Evolutionary conservation across 2,329 filamentous ascomycete genomes (phyloP).

Genomic region (Colletotrichum orbiculare): DNA sequence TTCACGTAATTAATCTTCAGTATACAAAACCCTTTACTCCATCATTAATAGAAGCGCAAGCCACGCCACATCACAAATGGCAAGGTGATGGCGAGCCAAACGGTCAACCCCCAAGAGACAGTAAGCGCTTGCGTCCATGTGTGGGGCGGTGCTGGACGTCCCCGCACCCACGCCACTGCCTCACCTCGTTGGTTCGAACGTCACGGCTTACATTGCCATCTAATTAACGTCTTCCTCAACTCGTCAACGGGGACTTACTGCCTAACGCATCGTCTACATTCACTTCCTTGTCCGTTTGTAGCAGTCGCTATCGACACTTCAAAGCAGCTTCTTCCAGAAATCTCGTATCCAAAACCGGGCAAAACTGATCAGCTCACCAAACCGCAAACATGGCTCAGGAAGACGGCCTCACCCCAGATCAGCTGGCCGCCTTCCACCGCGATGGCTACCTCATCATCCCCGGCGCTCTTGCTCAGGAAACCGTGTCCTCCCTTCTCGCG

Average conservation of each 20-base stretch:
- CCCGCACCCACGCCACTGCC: conserved; percentile 10
- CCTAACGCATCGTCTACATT: no score
- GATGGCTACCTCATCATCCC: conserved; percentile 94
- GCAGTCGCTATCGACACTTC: no score
- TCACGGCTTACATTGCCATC: no score
- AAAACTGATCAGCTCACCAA: not conserved
- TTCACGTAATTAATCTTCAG: conserved; percentile 6
- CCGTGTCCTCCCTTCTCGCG: conserved; percentile 74
- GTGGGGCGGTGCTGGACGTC: conserved; percentile 21
- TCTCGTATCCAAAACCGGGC: not conserved
- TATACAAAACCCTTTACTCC: conserved; percentile 1
- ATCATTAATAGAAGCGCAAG: not conserved
- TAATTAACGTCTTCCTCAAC: no score
- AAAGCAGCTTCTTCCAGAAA: no score
- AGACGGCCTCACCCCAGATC: conserved; percentile 74
- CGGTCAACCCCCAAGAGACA: not conserved
- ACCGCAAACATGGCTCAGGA: conserved; percentile 32
- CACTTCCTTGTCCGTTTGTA: no score
- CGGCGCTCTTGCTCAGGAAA: conserved; percentile 74
- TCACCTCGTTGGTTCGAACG: no score
- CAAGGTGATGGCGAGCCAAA: no score
- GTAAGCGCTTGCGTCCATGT: conserved; percentile 20
- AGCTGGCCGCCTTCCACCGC: conserved; percentile 77
- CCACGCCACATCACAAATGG: no score
- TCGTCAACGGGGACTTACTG: no score